Percentiles rank a stretch among this genome's conserved stretches.
phyloP scores from a whole-genome alignment of 305 asterid genomes.

The Fraxinus albicans region DNA sequence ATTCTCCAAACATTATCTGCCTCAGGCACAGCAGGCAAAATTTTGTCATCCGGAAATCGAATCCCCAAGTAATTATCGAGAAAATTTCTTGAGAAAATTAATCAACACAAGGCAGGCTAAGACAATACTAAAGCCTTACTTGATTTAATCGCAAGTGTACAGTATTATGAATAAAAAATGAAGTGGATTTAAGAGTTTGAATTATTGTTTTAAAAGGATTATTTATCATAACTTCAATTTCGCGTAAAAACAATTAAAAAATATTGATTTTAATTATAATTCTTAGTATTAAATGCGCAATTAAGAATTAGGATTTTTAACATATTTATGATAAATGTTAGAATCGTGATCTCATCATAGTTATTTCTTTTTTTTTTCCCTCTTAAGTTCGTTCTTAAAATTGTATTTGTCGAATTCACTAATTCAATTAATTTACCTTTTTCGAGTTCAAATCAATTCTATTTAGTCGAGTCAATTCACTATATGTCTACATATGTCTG shows the following conservation, averaged over 20 bases:
- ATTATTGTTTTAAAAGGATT: no score
- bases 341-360: neutral
- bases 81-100: slow-evolving; percentile 2
- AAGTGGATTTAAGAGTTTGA: neutral
- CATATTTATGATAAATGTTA: neutral
- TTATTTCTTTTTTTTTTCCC: no score
- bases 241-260: no score
- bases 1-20: slow-evolving; percentile 24
- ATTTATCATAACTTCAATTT: neutral
- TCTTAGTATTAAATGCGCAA: no score
- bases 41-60: neutral
- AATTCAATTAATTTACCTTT: neutral
- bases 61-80: neutral
- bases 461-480: neutral
- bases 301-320: neutral
- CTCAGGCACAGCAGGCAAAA: slow-evolving; percentile 6
- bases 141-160: neutral
- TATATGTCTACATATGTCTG: no score
- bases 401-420: neutral
- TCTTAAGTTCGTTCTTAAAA: neutral
- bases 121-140: slow-evolving; percentile 2
- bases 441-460: neutral
- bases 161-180: no score
- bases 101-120: neutral
- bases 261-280: no score